Conservation (phyloP, 2,329 filamentous ascomycete genomes). For the Pyrenochaeta sp. region DNA sequence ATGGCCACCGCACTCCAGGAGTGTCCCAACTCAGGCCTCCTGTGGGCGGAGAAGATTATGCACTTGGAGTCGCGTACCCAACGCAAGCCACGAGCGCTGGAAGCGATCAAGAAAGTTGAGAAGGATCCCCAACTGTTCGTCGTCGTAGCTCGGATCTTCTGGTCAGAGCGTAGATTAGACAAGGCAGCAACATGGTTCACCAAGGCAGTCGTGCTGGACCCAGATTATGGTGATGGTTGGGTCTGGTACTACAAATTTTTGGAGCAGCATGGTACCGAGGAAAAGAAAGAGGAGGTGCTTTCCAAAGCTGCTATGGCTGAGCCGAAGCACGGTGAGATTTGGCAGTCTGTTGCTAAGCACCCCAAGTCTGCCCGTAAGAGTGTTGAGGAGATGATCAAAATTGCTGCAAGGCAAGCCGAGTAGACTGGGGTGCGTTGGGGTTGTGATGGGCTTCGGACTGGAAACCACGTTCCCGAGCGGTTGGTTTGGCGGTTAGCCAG, state of each 20-base stretch:
- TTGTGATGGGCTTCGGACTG: background rate
- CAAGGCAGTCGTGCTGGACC: constrained; percentile 88
- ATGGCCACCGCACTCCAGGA: constrained; percentile 96
- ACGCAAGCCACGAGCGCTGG: constrained; percentile 86
- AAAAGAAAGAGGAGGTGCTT: constrained; percentile 87
- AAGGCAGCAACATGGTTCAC: constrained; percentile 98
- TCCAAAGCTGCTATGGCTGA: constrained; percentile 83
- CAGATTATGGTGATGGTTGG: constrained; percentile 91
- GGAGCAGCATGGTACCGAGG: constrained; percentile 88
- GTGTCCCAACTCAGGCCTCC: constrained; percentile 82
- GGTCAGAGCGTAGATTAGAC: constrained; percentile 89
- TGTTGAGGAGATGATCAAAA: constrained; percentile 81
- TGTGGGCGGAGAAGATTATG: constrained; percentile 97
- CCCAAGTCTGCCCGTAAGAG: constrained; percentile 79
- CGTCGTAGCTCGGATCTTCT: constrained; percentile 93
- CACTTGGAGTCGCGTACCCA: constrained; percentile 90
- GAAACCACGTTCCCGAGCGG: too few relatives aligned
- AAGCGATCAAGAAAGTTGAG: constrained; percentile 97
- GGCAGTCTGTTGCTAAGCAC: constrained; percentile 87
- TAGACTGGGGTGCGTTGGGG: constrained; percentile 25
- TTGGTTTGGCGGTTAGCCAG: background rate
- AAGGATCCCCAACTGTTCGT: constrained; percentile 90
- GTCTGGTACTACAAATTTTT: constrained; percentile 98
- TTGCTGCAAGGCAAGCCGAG: constrained; percentile 71
- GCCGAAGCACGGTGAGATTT: constrained; percentile 90